Evolutionary conservation across 441 rosid genomes (phyloP).

Genomic region (Adansonia grandidieri): DNA sequence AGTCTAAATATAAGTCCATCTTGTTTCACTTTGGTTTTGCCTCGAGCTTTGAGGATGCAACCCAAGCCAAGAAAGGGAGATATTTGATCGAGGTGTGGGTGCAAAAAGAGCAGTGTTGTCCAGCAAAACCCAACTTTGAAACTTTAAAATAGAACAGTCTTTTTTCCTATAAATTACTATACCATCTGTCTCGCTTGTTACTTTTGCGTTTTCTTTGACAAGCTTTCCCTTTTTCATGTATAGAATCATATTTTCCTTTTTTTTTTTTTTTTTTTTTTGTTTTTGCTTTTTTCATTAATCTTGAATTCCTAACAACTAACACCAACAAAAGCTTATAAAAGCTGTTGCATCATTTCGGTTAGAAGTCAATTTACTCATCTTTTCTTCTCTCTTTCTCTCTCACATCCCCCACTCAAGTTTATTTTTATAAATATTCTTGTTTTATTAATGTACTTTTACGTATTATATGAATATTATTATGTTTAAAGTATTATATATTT

Average conservation of each 20-base stretch:
- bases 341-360: constrained; percentile 26
- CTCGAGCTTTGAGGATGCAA: constrained; percentile 42
- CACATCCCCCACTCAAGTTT: background rate
- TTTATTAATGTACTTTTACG: no score
- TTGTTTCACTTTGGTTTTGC: constrained; percentile 21
- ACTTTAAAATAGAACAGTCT: background rate
- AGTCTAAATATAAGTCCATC: no score
- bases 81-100: constrained; percentile 29
- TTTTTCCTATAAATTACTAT: background rate
- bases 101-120: constrained; percentile 37
- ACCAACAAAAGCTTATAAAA: background rate
- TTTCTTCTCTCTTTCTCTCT: background rate
- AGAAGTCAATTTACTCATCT: constrained; percentile 13
- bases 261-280: background rate
- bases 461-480: no score
- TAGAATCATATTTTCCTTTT: constrained; percentile 20
- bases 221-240: background rate
- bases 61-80: background rate
- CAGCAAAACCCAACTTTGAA: constrained; percentile 44
- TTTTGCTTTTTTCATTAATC: background rate
- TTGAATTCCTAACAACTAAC: constrained; percentile 32
- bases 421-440: no score
- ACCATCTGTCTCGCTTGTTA: background rate
- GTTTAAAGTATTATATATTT: no score
- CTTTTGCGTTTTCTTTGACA: background rate